Evolutionary conservation across 1,284 basidiomycete genomes (phyloP).

Genomic region (Amylostereum chailletii): DNA sequence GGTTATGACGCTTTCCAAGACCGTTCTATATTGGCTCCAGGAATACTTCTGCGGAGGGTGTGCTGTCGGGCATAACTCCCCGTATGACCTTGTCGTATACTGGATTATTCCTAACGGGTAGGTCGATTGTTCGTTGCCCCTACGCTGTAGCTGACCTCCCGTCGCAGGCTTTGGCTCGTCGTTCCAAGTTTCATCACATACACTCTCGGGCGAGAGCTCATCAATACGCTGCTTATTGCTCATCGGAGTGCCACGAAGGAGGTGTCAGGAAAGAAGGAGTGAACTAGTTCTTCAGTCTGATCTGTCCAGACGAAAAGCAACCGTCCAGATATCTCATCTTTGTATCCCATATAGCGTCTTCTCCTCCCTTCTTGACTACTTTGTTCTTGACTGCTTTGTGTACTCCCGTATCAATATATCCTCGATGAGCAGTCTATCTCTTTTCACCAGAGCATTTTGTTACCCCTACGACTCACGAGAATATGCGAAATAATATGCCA

Average conservation of each 20-base stretch:
- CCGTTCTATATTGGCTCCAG: slow-evolving; percentile 72
- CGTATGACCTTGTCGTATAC: slow-evolving; percentile 42
- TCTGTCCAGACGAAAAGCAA: no score
- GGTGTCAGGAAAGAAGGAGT: background rate
- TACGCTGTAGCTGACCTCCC: background rate
- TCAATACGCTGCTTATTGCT: background rate
- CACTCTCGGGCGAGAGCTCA: slow-evolving; percentile 51
- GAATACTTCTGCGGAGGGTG: slow-evolving; percentile 71
- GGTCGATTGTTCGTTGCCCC: slow-evolving; percentile 1
- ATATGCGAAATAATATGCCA: no score
- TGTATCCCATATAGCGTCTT: no score
- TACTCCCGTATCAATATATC: no score
- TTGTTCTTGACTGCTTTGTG: no score
- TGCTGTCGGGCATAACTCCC: slow-evolving; percentile 67
- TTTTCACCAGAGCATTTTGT: no score
- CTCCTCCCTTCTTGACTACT: no score
- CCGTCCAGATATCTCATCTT: no score
- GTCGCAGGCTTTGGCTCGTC: slow-evolving; percentile 60
- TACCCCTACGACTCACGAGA: no score
- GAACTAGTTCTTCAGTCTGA: background rate
- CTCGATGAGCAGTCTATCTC: no score
- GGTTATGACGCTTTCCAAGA: slow-evolving; percentile 79
- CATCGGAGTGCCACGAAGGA: background rate
- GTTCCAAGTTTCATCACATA: slow-evolving; percentile 52
- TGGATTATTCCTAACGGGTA: slow-evolving; percentile 79